A percentile compares a stretch with the other conserved stretches of the same genome.
Conservation (phyloP, 352 stramenopile species). For the Phytophthora pseudosyringae region DNA sequence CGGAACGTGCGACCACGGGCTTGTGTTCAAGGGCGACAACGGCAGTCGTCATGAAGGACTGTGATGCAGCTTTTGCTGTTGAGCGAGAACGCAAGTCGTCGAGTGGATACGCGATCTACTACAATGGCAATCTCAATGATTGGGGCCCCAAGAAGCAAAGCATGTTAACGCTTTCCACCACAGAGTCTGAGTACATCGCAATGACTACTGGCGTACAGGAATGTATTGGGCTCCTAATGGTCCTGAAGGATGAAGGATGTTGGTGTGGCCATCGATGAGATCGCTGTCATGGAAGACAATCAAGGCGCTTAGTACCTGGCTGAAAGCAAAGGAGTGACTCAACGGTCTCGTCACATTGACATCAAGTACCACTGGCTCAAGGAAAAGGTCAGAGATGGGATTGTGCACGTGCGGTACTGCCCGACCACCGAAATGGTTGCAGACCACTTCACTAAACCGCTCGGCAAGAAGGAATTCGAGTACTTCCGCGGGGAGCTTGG, state of each 20-base stretch:
- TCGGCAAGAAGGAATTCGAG: no score
- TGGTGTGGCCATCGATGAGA: background rate
- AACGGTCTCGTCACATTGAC: background rate
- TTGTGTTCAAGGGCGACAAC: background rate
- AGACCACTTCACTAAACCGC: no score
- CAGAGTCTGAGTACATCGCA: background rate
- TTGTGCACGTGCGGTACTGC: background rate
- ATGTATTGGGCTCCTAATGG: background rate
- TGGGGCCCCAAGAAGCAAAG: background rate
- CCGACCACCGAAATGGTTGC: background rate
- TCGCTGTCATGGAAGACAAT: background rate
- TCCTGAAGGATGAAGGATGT: background rate
- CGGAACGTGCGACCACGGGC: background rate
- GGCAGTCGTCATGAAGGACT: background rate
- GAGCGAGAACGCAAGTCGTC: background rate
- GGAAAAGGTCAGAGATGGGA: background rate
- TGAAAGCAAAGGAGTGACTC: background rate
- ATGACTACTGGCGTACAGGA: background rate
- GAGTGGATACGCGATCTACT: background rate
- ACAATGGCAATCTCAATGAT: background rate
- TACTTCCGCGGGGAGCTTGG: no score
- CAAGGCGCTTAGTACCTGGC: background rate
- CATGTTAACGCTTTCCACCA: background rate
- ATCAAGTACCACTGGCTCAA: background rate
- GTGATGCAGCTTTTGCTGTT: background rate